A percentile compares a stretch with the other conserved stretches of the same genome.
Evolutionary conservation across 768 basidiomycete species (phyloP).

Genomic region (Suillus subluteus): DNA sequence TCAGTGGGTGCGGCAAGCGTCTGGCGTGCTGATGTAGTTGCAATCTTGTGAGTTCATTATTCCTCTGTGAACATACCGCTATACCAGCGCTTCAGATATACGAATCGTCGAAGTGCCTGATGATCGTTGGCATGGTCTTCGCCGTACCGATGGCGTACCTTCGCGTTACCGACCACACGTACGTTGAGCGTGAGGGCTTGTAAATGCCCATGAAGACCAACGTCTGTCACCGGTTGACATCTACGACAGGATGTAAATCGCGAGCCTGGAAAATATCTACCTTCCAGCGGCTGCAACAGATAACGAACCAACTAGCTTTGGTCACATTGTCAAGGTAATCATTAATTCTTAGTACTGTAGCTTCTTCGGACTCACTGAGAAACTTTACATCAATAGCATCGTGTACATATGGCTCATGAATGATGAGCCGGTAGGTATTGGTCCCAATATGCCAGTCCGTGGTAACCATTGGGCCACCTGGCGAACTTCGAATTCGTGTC

Average conservation of each 20-base stretch:
- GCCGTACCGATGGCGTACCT: conserved; percentile 68
- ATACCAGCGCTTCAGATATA: no score
- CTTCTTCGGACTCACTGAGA: not conserved
- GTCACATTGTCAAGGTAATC: not conserved
- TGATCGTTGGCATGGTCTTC: conserved; percentile 61
- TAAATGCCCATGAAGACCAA: conserved; percentile 30
- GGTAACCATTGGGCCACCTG: not conserved
- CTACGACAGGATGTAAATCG: not conserved
- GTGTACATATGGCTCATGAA: not conserved
- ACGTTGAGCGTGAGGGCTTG: conserved; percentile 54
- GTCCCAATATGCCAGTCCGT: not conserved
- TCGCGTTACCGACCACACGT: conserved; percentile 61
- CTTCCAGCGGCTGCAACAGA: not conserved
- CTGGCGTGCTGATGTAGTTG: conserved; percentile 67
- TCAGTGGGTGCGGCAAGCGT: conserved; percentile 49
- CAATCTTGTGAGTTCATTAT: conserved; percentile 49
- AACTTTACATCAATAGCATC: not conserved
- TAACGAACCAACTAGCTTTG: not conserved
- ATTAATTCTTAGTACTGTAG: not conserved
- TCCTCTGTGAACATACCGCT: not conserved
- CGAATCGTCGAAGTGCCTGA: conserved; percentile 31
- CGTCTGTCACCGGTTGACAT: not conserved
- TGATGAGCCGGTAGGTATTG: not conserved
- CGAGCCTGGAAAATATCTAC: not conserved
- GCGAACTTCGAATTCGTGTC: not conserved